phyloP scores from a whole-genome alignment of 2,329 filamentous ascomycete genomes.

The Calonectria multiphialidica region DNA sequence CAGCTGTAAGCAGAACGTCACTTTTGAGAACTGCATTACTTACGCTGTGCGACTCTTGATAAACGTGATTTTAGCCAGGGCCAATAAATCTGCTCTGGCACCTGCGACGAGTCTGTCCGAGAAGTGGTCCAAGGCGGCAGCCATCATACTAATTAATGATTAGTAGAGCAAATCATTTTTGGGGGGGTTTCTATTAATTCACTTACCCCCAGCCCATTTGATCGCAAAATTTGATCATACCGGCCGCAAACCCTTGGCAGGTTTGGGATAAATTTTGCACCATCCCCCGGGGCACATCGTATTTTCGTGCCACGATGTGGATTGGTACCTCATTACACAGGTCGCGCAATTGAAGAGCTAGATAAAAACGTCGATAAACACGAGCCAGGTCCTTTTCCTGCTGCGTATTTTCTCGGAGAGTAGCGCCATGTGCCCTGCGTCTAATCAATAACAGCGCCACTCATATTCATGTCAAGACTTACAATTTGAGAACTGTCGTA shows the following conservation, averaged over 20 bases:
- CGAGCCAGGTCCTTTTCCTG: conserved; percentile 71
- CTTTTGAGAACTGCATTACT: conserved; percentile 31
- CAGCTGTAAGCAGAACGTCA: conserved; percentile 13
- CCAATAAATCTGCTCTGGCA: conserved; percentile 77
- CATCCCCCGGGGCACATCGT: conserved; percentile 75
- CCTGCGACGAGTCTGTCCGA: conserved; percentile 80
- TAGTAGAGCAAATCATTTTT: conserved; percentile 18
- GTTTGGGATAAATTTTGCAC: conserved; percentile 81
- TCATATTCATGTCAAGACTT: conserved; percentile 39
- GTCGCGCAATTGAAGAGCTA: conserved; percentile 82
- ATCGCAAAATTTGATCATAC: conserved; percentile 84
- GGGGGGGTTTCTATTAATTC: not conserved
- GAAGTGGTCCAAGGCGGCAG: conserved; percentile 80
- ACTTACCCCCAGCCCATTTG: conserved; percentile 78
- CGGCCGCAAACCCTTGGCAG: conserved; percentile 82
- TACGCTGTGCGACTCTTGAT: conserved; percentile 82
- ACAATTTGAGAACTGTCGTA: conserved; percentile 75
- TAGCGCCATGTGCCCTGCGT: conserved; percentile 73
- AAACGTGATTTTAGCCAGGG: conserved; percentile 78
- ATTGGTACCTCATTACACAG: conserved; percentile 82
- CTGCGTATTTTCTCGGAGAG: conserved; percentile 71
- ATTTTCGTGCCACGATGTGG: conserved; percentile 77
- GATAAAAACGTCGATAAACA: conserved; percentile 79
- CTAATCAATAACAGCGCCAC: conserved; percentile 30
- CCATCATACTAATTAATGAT: conserved; percentile 66